These are phyloP conservation scores for Thelonectria rubi DNA, from an alignment of 2,329 filamentous ascomycete species.

Conservation along the genomic window DNA sequence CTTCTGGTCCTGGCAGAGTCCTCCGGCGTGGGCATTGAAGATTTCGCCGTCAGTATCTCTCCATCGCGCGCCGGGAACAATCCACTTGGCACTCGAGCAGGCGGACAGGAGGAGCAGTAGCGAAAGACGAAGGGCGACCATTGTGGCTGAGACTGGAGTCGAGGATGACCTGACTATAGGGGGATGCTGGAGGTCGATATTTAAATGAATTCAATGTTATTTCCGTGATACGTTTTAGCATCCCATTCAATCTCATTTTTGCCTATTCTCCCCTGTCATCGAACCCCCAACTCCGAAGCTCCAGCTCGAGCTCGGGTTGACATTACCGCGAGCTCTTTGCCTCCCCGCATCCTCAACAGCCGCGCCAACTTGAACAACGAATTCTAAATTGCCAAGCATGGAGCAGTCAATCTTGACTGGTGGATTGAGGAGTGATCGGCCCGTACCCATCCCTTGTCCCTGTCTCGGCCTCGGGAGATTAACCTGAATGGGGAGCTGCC, in stretches of 20 bases:
- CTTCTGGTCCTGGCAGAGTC: slow-evolving; percentile 60
- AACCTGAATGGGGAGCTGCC: slow-evolving; percentile 1
- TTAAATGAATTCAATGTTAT: background rate
- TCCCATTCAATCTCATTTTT: background rate
- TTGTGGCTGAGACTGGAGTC: background rate
- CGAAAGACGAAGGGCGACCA: slow-evolving; percentile 11
- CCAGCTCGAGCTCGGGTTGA: slow-evolving; percentile 11
- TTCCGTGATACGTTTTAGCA: background rate
- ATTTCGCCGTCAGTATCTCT: slow-evolving; percentile 66
- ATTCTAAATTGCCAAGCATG: slow-evolving; percentile 3
- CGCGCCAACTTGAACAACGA: slow-evolving; percentile 2
- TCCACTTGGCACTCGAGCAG: slow-evolving; percentile 52
- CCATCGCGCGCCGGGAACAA: slow-evolving; percentile 70
- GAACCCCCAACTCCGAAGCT: background rate
- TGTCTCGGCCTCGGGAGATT: slow-evolving; percentile 15
- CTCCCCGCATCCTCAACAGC: slow-evolving; percentile 6
- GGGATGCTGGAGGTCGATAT: background rate
- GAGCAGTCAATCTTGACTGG: slow-evolving; percentile 11
- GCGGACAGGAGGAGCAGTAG: slow-evolving; percentile 28
- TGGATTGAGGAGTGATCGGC: slow-evolving; percentile 4
- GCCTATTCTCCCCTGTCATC: slow-evolving; percentile 7
- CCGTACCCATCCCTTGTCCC: background rate
- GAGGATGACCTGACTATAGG: background rate
- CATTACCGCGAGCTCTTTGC: slow-evolving; percentile 17
- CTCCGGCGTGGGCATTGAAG: slow-evolving; percentile 70